These are phyloP conservation scores for Yamadazyma buinensis DNA, from an alignment of 1,139 yeast genomes.

Conservation along the genomic window DNA sequence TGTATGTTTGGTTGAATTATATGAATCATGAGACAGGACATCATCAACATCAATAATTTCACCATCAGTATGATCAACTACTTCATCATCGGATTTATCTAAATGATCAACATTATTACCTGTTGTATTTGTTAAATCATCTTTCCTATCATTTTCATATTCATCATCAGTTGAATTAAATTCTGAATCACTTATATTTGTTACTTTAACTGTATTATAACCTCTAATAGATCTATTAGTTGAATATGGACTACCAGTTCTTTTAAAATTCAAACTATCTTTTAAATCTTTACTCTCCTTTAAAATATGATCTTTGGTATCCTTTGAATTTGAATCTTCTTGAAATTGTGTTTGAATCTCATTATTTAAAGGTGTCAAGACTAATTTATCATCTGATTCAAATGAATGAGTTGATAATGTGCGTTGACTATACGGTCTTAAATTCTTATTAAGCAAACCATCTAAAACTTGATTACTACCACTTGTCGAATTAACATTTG, in stretches of 20 bases:
- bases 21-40: conserved; percentile 28
- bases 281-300: neutral
- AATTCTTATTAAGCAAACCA: conserved; percentile 9
- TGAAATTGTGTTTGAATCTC: neutral
- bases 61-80: conserved; percentile 14
- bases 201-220: conserved; percentile 4
- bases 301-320: neutral
- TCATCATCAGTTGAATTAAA: conserved; percentile 7
- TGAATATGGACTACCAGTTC: conserved; percentile 10
- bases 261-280: neutral
- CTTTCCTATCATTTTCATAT: conserved; percentile 3
- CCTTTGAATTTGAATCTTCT: neutral
- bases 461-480: conserved; percentile 9
- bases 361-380: neutral
- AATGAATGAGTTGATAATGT: conserved; percentile 12
- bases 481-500: conserved; percentile 5
- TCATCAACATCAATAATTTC: conserved; percentile 32
- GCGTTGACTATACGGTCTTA: conserved; percentile 12
- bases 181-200: conserved; percentile 11
- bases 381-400: neutral
- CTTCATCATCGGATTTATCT: conserved; percentile 7
- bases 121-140: neutral
- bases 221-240: conserved; percentile 6
- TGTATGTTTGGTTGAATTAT: conserved; percentile 12
- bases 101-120: conserved; percentile 4